phyloP scores from a whole-genome alignment of 208 protist genomes.

The Leptomonas pyrrhocoris region DNA sequence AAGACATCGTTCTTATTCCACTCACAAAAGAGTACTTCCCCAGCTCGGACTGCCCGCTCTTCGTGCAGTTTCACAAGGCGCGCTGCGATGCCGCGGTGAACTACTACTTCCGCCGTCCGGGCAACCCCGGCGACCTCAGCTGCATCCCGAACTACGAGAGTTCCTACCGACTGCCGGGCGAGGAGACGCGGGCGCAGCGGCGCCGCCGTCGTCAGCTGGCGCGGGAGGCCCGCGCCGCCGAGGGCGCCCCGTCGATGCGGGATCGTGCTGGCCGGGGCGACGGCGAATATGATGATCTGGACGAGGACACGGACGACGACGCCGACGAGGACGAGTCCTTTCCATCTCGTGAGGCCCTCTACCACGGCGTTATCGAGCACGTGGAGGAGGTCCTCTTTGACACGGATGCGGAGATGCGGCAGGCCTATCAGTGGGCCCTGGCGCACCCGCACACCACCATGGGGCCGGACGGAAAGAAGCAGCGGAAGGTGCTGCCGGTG shows the following conservation, averaged over 20 bases:
- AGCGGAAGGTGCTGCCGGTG: conserved; percentile 73
- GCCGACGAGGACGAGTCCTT: conserved; percentile 50
- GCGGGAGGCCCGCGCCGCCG: conserved; percentile 22
- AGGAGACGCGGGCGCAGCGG: conserved; percentile 31
- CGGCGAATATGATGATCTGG: not conserved
- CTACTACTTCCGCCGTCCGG: conserved; percentile 83
- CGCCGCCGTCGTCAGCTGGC: conserved; percentile 17
- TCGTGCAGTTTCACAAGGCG: conserved; percentile 81
- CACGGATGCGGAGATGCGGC: conserved; percentile 83
- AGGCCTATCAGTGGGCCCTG: conserved; percentile 45
- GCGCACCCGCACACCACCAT: conserved; percentile 44
- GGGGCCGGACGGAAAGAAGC: conserved; percentile 36
- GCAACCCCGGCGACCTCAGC: conserved; percentile 76
- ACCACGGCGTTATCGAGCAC: conserved; percentile 75
- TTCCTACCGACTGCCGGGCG: conserved; percentile 28
- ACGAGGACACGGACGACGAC: conserved; percentile 32
- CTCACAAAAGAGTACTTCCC: conserved; percentile 84
- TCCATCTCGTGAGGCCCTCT: conserved; percentile 77
- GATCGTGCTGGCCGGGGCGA: not conserved
- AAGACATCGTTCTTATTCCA: conserved; percentile 79
- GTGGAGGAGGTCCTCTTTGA: conserved; percentile 83
- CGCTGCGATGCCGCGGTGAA: conserved; percentile 83
- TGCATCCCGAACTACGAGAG: conserved; percentile 69
- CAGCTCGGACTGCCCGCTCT: conserved; percentile 73
- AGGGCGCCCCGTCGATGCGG: not conserved